Evolutionary conservation across 78 protist species (phyloP), one percentile per base, ranked within the genome.

Genomic region (Cyanophora paradoxa): DNA sequence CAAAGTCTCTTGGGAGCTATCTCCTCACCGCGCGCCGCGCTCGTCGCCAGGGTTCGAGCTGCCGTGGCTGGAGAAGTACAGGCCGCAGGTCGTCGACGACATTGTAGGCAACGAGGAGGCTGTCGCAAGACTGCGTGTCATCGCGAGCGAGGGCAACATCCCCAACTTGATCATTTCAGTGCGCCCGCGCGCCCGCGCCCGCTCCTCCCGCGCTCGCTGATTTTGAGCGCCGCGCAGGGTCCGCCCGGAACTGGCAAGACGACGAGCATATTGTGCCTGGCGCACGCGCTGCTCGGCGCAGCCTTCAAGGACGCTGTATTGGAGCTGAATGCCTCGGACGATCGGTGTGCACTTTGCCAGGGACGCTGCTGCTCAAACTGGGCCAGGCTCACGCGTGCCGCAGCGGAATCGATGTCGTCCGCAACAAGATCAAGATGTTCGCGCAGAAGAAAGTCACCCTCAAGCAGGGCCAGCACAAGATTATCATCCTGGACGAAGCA

Each of bases 401-500:
- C 68, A 62, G 72, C 0, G 99, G 99, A 16, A 93, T 97, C 37
- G 98, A 94, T 30, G 98, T 95, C 1, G 99, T 98, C 19, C 82
- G 99, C 22, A 88, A 89, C 63, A 90, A 90, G 59, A 97, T 98
- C 79, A 97, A 97, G 79, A 86, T 80, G 62, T 98, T 98, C 63
- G 97, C 99, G 0, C 96, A 96, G 82, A 83, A 87, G 74, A 94
- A 95, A 83, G 96, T 87, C 52, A 83, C 92, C 4, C 91, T 91
- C 22, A 95, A 94, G 0, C 77, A 86, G 0, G 87, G 88, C 33
- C 80, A 85, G 4, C 98, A 90, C 67, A 97, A 98, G 78, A 77
- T 97, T 19, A 40, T 98, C 54, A 93, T 98, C 39, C 90, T 98
- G 24, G 99, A 98, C 79, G 99, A 98, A 82, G 98, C 95, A 19